Percentiles rank a stretch among this genome's conserved stretches.
These are phyloP conservation scores for Penicillium cinerascens DNA, from an alignment of 495 filamentous ascomycete genomes.

Conservation along the genomic window DNA sequence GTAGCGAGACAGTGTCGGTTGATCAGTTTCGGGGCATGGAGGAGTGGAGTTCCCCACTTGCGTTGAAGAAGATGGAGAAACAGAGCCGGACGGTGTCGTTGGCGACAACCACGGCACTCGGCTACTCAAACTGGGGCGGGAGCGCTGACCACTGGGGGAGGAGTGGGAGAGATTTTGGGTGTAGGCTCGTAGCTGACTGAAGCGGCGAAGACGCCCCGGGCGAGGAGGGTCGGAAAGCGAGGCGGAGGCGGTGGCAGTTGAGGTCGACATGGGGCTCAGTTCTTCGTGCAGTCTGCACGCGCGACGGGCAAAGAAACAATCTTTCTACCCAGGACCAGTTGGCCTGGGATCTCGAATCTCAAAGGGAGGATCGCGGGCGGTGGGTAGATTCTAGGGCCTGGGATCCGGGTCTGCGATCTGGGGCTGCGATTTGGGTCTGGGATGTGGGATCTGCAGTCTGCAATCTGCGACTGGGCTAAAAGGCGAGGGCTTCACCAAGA, in stretches of 20 bases:
- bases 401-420: too few relatives aligned
- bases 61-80: slow-evolving; percentile 21
- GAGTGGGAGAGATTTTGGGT: slow-evolving; percentile 52
- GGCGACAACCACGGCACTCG: slow-evolving; percentile 39
- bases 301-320: neutral
- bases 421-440: too few relatives aligned
- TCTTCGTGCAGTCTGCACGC: neutral
- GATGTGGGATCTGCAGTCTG: neutral
- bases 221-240: slow-evolving; percentile 39
- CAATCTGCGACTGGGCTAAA: slow-evolving; percentile 20
- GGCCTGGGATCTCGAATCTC: neutral
- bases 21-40: slow-evolving; percentile 37
- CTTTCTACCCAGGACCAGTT: neutral
- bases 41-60: slow-evolving; percentile 24
- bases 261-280: slow-evolving; percentile 28
- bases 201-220: slow-evolving; percentile 61
- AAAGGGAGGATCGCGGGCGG: neutral
- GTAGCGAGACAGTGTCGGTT: slow-evolving; percentile 33
- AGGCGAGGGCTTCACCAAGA: slow-evolving; percentile 3
- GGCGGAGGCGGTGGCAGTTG: slow-evolving; percentile 43
- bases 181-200: slow-evolving; percentile 72
- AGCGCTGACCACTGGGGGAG: slow-evolving; percentile 28
- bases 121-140: slow-evolving; percentile 35
- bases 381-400: neutral
- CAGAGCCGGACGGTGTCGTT: slow-evolving; percentile 18